Evolutionary conservation across 2,329 filamentous ascomycete species (phyloP).

Genomic region (Magnaporthales sp.): DNA sequence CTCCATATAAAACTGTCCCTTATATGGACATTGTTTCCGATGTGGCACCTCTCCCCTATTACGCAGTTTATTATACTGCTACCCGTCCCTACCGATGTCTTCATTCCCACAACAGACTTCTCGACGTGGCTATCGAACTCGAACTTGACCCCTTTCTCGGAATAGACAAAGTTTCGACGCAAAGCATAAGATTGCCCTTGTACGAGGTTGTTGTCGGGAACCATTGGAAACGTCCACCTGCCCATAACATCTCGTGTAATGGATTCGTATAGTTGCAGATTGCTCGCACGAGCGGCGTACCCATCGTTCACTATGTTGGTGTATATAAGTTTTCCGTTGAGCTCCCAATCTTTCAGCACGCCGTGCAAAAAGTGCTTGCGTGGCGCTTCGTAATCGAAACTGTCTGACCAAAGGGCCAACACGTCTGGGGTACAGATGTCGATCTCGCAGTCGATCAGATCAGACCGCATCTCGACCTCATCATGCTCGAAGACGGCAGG

Average conservation of each 20-base stretch:
- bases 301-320: slow-evolving; percentile 74
- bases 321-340: slow-evolving; percentile 96
- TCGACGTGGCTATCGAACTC: slow-evolving; percentile 63
- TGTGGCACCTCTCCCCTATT: slow-evolving; percentile 75
- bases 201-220: slow-evolving; percentile 81
- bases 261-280: slow-evolving; percentile 81
- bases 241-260: slow-evolving; percentile 80
- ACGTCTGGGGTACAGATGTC: slow-evolving; percentile 98
- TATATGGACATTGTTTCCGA: slow-evolving; percentile 76
- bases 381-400: slow-evolving; percentile 76
- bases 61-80: slow-evolving; percentile 66
- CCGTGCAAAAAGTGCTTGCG: slow-evolving; percentile 71
- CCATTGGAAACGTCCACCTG: slow-evolving; percentile 81
- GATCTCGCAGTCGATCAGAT: slow-evolving; percentile 88
- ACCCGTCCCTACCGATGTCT: slow-evolving; percentile 65
- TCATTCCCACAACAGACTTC: slow-evolving; percentile 67
- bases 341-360: slow-evolving; percentile 90
- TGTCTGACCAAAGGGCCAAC: slow-evolving; percentile 90
- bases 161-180: slow-evolving; percentile 48
- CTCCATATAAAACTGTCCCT: slow-evolving; percentile 85
- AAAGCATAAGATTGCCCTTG: slow-evolving; percentile 68
- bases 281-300: slow-evolving; percentile 80
- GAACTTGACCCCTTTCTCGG: slow-evolving; percentile 69
- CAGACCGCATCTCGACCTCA: slow-evolving; percentile 75
- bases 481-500: slow-evolving; percentile 63